Conservation (phyloP, 306 rosid species). For the Dryas octopetala region DNA sequence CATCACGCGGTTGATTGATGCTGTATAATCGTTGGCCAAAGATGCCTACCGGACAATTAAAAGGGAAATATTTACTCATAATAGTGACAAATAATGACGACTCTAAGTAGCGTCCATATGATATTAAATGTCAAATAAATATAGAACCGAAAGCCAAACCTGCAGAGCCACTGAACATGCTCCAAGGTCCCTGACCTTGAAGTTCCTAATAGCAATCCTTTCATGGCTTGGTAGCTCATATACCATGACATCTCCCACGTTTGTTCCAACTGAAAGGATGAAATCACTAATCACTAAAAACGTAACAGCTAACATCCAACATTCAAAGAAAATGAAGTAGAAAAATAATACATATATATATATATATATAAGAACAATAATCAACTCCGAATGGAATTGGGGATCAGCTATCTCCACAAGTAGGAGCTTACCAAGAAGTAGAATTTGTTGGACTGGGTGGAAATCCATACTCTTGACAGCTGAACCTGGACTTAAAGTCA, state of each 20-base stretch:
- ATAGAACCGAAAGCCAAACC: constrained; percentile 47
- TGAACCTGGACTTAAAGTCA: constrained; percentile 75
- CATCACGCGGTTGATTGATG: constrained; percentile 86
- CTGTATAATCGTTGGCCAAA: constrained; percentile 66
- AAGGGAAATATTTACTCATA: constrained; percentile 25
- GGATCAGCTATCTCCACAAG: constrained; percentile 1
- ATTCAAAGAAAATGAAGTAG: not conserved
- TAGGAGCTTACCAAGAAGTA: constrained; percentile 78
- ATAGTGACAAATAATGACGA: constrained; percentile 17
- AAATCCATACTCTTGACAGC: constrained; percentile 91
- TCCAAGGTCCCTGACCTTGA: constrained; percentile 82
- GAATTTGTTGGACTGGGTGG: constrained; percentile 84
- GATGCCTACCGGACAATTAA: constrained; percentile 59
- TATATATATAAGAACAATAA: constrained; percentile 14
- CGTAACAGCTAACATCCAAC: constrained; percentile 1
- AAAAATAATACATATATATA: not conserved
- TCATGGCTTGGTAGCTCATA: constrained; percentile 85
- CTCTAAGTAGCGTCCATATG: constrained; percentile 9
- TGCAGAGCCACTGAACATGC: constrained; percentile 66
- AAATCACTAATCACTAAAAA: constrained; percentile 16
- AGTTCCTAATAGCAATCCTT: constrained; percentile 70
- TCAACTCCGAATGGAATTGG: not conserved
- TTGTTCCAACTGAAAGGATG: constrained; percentile 78
- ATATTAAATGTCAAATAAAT: constrained; percentile 15
- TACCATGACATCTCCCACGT: constrained; percentile 83